Conservation (phyloP, 2,329 filamentous ascomycete species). For the Huntiella moniliformis region DNA sequence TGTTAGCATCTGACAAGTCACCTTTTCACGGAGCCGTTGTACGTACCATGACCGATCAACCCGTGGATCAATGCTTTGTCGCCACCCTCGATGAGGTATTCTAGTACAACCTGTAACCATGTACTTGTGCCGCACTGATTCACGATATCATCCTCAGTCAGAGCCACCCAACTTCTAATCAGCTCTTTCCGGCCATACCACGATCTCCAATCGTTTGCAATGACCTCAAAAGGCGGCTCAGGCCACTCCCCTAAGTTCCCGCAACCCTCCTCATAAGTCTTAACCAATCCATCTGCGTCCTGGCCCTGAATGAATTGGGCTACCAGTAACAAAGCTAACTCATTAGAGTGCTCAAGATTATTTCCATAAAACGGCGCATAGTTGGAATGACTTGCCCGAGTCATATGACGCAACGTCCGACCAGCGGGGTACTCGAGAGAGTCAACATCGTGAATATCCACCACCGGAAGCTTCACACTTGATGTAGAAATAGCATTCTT, state of each 20-base stretch:
- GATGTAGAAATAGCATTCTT: neutral
- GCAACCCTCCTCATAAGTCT: conserved; percentile 61
- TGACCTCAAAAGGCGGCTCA: conserved; percentile 70
- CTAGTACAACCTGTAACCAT: conserved; percentile 58
- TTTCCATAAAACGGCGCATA: conserved; percentile 66
- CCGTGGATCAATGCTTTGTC: conserved; percentile 63
- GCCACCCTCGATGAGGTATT: conserved; percentile 54
- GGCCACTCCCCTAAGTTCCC: conserved; percentile 60
- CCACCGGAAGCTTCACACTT: conserved; percentile 41
- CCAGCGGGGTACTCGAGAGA: conserved; percentile 54
- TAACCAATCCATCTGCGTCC: conserved; percentile 50
- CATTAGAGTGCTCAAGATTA: conserved; percentile 54
- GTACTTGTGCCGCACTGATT: conserved; percentile 49
- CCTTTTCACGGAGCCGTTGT: neutral
- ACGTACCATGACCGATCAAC: conserved; percentile 58
- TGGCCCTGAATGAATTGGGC: conserved; percentile 77
- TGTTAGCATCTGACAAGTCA: conserved; percentile 1
- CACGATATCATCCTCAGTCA: conserved; percentile 82
- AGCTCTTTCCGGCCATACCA: conserved; percentile 63
- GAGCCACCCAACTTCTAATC: conserved; percentile 82
- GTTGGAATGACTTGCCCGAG: conserved; percentile 84
- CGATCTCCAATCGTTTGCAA: conserved; percentile 68
- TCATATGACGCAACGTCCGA: conserved; percentile 70
- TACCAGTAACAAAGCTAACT: conserved; percentile 62
- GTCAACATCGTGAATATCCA: conserved; percentile 64